These are phyloP conservation scores for Begonia fuchsioides DNA, from an alignment of 306 rosid genomes.

Conservation along the genomic window DNA sequence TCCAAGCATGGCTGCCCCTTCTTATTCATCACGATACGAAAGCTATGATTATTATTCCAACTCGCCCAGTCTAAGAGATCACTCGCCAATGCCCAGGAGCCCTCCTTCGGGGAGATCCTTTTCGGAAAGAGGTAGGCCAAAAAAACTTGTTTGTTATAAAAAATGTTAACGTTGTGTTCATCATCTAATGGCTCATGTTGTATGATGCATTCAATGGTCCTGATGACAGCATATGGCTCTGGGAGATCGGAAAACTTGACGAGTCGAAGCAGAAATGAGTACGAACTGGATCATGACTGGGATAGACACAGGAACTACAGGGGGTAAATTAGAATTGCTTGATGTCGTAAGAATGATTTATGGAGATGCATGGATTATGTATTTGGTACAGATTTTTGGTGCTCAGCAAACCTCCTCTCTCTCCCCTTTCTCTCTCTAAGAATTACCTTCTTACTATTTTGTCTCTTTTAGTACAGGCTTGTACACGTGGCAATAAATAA, in stretches of 20 bases:
- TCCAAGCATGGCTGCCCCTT: slow-evolving; percentile 61
- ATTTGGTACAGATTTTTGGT: too few species aligned
- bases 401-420: too few species aligned
- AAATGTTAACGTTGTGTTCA: too few species aligned
- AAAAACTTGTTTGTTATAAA: slow-evolving; percentile 5
- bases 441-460: too few species aligned
- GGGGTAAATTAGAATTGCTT: too few species aligned
- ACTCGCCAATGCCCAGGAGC: slow-evolving; percentile 18
- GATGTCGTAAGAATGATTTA: too few species aligned
- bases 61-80: slow-evolving; percentile 12
- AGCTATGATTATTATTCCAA: slow-evolving; percentile 19
- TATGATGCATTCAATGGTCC: slow-evolving; percentile 28
- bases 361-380: too few species aligned
- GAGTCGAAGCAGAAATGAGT: not conserved
- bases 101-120: slow-evolving; percentile 22
- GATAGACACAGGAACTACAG: not conserved
- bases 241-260: not conserved
- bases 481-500: too few species aligned
- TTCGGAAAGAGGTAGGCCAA: slow-evolving; percentile 41
- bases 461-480: too few species aligned
- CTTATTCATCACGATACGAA: slow-evolving; percentile 51
- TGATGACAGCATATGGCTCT: not conserved
- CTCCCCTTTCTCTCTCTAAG: too few species aligned
- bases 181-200: slow-evolving; percentile 1
- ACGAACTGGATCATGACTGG: not conserved